Base-by-base conservation (phyloP, 768 basidiomycete species). In the Tubosaeta sp. region DNA sequence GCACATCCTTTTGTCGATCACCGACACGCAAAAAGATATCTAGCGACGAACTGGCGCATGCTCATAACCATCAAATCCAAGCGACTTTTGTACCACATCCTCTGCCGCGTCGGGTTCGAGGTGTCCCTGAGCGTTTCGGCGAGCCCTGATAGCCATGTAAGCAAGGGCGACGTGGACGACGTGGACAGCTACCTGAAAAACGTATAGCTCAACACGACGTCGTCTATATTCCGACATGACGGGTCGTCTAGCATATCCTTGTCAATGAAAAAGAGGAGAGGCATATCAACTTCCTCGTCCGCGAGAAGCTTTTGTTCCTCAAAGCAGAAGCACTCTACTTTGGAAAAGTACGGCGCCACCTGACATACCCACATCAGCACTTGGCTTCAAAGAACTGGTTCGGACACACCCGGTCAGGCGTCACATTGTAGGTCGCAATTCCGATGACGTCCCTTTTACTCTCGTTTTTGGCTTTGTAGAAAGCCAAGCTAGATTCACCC, bases 321-420 rank as follows among this genome's bases (percentile, higher is more conserved):
- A 60, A 99, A 99, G 71, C 97, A 99, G 76, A 99, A 99, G 60
- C 97, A 99, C 69, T 99, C 97, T 12, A 99, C 93, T 74, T 99
- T 99, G 46, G 95, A 93, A 65, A 99, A 99, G 70, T 98, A 98
- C 0, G 95, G 94, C 9, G 97, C 97, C 59, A 98, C 81, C 95
- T 97, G 46, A 29, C 32, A 43, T 19, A 9, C 8, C 7, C 41
- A 35, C 12, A n/a, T 37, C 16, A 27, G 27, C 22, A 22, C 16
- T 17, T 46, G 32, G 14, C 11, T 29, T 14, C n/a, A 35, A 14
- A 33, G 22, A 37, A 17, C 37, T 7, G 27, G 26, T 14, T 1
- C 11, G 7, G 9, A 74, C 86, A 43, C 64, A 97, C 95, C 69
- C 95, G 81, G 65, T 92, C 91, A n/a, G 97, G 97, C 0, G 95